phyloP scores from a whole-genome alignment of 306 rosid genomes.

The Cicer pinnatifidum region DNA sequence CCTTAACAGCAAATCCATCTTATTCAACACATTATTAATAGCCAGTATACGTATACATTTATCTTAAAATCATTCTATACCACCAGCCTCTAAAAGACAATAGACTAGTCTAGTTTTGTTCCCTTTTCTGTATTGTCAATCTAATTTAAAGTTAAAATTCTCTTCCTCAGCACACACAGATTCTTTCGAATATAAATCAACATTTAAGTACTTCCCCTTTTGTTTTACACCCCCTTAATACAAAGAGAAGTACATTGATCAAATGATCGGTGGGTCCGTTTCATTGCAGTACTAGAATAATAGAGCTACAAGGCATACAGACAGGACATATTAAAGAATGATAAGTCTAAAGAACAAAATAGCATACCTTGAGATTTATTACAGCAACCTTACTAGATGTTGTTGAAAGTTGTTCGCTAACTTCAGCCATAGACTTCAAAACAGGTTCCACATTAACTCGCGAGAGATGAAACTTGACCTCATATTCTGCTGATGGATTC shows the following conservation, averaged over 20 bases:
- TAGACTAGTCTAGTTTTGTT: conserved; percentile 13
- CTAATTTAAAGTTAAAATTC: conserved; percentile 3
- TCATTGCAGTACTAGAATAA: conserved; percentile 24
- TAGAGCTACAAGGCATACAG: conserved; percentile 29
- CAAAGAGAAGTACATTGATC: conserved; percentile 17
- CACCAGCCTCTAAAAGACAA: conserved; percentile 14
- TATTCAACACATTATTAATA: conserved; percentile 3
- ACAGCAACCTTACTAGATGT: conserved; percentile 96
- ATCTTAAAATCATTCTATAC: conserved; percentile 11
- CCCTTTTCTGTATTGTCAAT: conserved; percentile 26
- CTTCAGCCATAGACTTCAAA: conserved; percentile 89
- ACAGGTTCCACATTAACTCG: conserved; percentile 83
- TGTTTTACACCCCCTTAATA: neutral
- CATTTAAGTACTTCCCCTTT: neutral
- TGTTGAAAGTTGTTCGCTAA: conserved; percentile 84
- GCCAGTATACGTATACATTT: conserved; percentile 5
- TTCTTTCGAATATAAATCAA: conserved; percentile 16
- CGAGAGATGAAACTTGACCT: conserved; percentile 90
- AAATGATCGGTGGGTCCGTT: neutral
- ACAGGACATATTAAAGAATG: conserved; percentile 22
- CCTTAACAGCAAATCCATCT: conserved; percentile 5
- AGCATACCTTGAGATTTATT: conserved; percentile 83
- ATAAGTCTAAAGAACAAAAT: conserved; percentile 33
- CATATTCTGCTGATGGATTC: conserved; percentile 75
- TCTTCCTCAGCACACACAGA: conserved; percentile 26